Evolutionary conservation across 108 stramenopile species (phyloP).

Genomic region (Schizochytrium sp.): DNA sequence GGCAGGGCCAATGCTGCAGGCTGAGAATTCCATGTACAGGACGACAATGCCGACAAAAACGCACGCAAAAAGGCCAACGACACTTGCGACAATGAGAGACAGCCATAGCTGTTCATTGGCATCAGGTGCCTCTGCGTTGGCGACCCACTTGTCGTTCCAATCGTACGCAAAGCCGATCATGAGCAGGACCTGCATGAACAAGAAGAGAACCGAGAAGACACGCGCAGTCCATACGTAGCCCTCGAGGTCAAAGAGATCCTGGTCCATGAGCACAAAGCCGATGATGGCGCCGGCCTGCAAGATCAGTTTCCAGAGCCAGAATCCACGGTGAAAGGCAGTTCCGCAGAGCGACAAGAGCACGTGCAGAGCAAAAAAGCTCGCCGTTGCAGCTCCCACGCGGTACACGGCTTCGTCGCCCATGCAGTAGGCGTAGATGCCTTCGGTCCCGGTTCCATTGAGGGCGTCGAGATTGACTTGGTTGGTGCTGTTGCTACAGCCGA

Average conservation of each 20-base stretch:
- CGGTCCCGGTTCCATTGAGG: background rate
- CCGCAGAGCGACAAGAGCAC: background rate
- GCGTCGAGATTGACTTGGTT: background rate
- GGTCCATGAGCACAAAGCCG: background rate
- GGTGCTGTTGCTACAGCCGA: background rate
- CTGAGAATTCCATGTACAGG: background rate
- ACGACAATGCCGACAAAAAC: background rate
- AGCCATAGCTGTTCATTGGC: background rate
- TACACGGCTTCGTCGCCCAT: slow-evolving; percentile 4
- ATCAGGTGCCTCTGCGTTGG: background rate
- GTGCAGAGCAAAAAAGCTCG: background rate
- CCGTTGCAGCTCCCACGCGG: background rate
- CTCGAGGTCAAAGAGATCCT: background rate
- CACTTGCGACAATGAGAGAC: background rate
- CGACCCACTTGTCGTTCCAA: slow-evolving; percentile 14
- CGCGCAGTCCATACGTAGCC: background rate
- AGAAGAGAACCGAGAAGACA: background rate
- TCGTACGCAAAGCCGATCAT: slow-evolving; percentile 8
- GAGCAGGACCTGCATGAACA: background rate
- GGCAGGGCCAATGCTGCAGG: background rate
- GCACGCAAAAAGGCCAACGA: background rate
- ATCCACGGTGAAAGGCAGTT: background rate
- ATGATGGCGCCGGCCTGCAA: background rate
- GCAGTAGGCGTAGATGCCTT: background rate
- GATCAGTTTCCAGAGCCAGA: background rate